These are phyloP conservation scores for Pleurotus salmoneostramineus DNA, from an alignment of 768 basidiomycete genomes.

Conservation along the genomic window DNA sequence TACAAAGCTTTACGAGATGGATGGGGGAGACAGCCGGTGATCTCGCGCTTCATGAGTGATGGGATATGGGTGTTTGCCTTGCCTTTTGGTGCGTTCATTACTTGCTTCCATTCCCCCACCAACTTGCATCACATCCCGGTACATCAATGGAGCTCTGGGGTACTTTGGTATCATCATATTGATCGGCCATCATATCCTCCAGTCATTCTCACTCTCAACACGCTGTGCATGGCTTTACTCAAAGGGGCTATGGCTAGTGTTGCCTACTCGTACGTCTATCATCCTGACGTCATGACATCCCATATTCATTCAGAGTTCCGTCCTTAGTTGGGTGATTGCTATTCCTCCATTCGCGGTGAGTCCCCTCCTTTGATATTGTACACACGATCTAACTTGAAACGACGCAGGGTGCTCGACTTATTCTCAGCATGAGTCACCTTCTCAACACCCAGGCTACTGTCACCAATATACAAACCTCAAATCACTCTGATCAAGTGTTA, in stretches of 20 bases:
- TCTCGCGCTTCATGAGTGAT: constrained; percentile 20
- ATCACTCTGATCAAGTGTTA: not conserved
- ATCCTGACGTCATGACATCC: not conserved
- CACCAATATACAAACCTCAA: not conserved
- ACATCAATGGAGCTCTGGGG: too few species aligned
- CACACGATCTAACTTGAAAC: not conserved
- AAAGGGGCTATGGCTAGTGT: constrained; percentile 14
- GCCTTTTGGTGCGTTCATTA: constrained; percentile 15
- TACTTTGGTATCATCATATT: too few species aligned
- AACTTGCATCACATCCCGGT: too few species aligned
- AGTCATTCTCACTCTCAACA: constrained; percentile 16
- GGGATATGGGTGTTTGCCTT: constrained; percentile 22
- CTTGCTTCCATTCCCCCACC: too few species aligned
- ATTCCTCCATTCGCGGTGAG: constrained; percentile 19
- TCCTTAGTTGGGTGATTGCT: constrained; percentile 18
- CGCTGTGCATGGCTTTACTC: constrained; percentile 13
- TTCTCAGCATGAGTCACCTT: constrained; percentile 21
- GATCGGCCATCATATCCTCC: too few species aligned
- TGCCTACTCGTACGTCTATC: constrained; percentile 15
- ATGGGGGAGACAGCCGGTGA: constrained; percentile 18
- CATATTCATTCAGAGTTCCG: too few species aligned
- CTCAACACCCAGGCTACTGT: not conserved
- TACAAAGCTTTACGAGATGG: constrained; percentile 18
- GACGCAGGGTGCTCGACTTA: constrained; percentile 19
- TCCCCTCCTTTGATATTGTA: not conserved